A percentile compares a stretch with the other conserved stretches of the same genome.
These are phyloP conservation scores for Huntiella savannae DNA, from an alignment of 2,329 filamentous ascomycete species.

Conservation along the genomic window DNA sequence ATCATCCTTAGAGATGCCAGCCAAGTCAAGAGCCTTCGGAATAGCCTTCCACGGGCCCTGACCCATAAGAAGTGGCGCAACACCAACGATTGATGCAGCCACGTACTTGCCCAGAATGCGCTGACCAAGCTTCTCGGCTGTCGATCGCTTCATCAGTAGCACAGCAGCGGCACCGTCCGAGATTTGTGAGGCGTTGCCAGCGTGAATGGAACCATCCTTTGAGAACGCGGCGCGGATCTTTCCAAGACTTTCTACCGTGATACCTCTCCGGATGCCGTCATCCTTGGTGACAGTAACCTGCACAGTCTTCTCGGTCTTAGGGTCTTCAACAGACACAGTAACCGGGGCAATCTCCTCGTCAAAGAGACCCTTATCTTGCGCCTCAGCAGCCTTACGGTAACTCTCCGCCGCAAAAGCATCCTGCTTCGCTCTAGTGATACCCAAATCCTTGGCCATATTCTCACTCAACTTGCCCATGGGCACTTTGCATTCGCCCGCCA, in stretches of 20 bases:
- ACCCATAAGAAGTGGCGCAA: constrained; percentile 88
- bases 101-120: constrained; percentile 86
- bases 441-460: constrained; percentile 76
- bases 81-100: constrained; percentile 65
- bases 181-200: constrained; percentile 88
- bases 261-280: constrained; percentile 69
- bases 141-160: constrained; percentile 84
- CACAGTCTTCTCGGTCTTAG: constrained; percentile 72
- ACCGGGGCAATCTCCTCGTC: constrained; percentile 78
- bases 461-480: constrained; percentile 91
- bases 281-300: constrained; percentile 68
- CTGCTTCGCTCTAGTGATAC: constrained; percentile 52
- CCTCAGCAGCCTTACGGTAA: constrained; percentile 74
- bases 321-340: constrained; percentile 73
- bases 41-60: constrained; percentile 92
- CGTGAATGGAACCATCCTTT: constrained; percentile 85
- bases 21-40: constrained; percentile 73
- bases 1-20: constrained; percentile 70
- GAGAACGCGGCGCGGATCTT: constrained; percentile 86
- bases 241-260: constrained; percentile 70
- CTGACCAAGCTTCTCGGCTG: constrained; percentile 74
- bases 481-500: constrained; percentile 90
- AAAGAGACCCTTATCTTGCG: constrained; percentile 79
- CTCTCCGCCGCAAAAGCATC: constrained; percentile 88
- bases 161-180: constrained; percentile 91